phyloP scores from a whole-genome alignment of 1,284 basidiomycete genomes.

The Ganoderma meredithae region DNA sequence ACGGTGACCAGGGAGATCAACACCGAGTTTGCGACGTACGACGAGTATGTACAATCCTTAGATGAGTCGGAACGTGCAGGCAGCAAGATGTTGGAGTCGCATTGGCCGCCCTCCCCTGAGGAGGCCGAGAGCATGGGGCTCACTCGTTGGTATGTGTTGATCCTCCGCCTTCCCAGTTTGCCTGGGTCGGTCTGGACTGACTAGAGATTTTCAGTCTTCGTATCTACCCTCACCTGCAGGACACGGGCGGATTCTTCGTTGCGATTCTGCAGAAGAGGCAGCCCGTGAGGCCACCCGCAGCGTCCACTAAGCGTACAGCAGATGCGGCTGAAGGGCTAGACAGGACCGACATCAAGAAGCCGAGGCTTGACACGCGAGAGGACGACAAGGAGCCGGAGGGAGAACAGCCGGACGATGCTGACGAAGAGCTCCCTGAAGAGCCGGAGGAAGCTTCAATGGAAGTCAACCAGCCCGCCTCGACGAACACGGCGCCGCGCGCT shows the following conservation, averaged over 20 bases:
- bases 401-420: conserved; percentile 5
- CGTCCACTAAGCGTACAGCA: conserved; percentile 52
- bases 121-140: conserved; percentile 69
- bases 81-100: conserved; percentile 69
- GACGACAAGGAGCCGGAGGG: conserved; percentile 16
- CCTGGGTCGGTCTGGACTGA: not conserved
- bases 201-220: conserved; percentile 63
- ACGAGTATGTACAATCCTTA: conserved; percentile 59
- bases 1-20: conserved; percentile 56
- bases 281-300: conserved; percentile 11
- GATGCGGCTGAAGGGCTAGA: conserved; percentile 48
- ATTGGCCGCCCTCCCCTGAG: conserved; percentile 75
- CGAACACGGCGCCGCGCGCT: conserved; percentile 6
- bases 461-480: conserved; percentile 31
- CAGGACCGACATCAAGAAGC: conserved; percentile 56
- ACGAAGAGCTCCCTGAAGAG: conserved; percentile 27
- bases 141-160: conserved; percentile 68
- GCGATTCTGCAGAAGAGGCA: conserved; percentile 77
- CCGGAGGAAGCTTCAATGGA: conserved; percentile 26
- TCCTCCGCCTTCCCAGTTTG: not conserved
- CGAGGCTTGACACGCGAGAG: conserved; percentile 45
- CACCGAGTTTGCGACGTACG: conserved; percentile 60
- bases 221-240: conserved; percentile 94
- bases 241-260: conserved; percentile 98
- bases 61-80: conserved; percentile 56